These are phyloP conservation scores for Candida sp. DNA, from an alignment of 1,139 yeast species.

Conservation along the genomic window DNA sequence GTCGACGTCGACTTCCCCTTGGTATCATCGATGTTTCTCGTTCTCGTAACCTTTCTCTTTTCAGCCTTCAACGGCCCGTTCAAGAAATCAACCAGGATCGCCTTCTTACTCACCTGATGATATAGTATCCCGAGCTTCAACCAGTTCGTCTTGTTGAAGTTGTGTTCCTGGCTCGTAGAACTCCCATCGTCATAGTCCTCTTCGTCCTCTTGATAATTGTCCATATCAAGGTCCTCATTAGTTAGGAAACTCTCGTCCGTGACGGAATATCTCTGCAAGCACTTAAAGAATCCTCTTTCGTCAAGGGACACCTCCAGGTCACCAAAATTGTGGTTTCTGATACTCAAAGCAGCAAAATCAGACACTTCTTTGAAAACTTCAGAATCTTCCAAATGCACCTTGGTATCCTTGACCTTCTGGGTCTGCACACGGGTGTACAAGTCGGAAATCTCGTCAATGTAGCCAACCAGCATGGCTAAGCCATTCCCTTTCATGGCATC, in stretches of 20 bases:
- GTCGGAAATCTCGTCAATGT: constrained; percentile 31
- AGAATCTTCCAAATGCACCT: constrained; percentile 34
- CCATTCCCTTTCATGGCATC: constrained; percentile 43
- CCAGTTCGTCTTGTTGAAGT: constrained; percentile 57
- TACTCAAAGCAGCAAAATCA: constrained; percentile 51
- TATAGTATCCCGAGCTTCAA: constrained; percentile 60
- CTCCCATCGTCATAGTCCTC: constrained; percentile 14
- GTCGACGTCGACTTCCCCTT: constrained; percentile 35
- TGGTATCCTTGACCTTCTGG: constrained; percentile 30
- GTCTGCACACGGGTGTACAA: constrained; percentile 32
- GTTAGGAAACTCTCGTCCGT: constrained; percentile 11
- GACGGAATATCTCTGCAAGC: constrained; percentile 40
- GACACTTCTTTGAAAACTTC: constrained; percentile 46
- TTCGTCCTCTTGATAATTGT: constrained; percentile 12
- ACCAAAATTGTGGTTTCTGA: constrained; percentile 61
- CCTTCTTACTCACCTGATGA: constrained; percentile 48
- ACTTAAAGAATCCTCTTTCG: constrained; percentile 47
- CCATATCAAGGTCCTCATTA: constrained; percentile 6
- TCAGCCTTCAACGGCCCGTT: constrained; percentile 78
- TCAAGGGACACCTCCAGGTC: constrained; percentile 53
- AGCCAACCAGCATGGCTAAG: constrained; percentile 26
- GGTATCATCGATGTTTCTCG: constrained; percentile 48
- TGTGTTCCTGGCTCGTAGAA: constrained; percentile 21
- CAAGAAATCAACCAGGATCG: constrained; percentile 62
- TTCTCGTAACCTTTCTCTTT: constrained; percentile 39